Base-by-base conservation (phyloP, 441 rosid genomes). In the Flueggea neowawraea region DNA sequence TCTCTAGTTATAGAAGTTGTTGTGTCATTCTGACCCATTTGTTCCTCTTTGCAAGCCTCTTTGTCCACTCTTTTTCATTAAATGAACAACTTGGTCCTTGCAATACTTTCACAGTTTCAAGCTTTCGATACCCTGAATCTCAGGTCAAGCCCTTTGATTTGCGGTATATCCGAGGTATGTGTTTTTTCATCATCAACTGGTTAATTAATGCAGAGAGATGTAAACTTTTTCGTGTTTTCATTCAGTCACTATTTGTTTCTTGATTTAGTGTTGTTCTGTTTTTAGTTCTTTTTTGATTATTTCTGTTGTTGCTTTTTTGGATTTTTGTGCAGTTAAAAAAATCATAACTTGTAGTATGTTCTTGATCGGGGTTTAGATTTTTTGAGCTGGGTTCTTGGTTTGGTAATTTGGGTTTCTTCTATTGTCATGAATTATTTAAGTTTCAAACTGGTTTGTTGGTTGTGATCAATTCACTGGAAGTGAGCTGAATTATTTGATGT, bases 161-260 rank as follows among this genome's bases (percentile, higher is more conserved):
- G 63, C 91, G 91, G 58, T 90, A 90, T 72, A 82, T 90, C 56
- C 84, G 98, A 84, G 97, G 98, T 90, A 54, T 31, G 74, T 58
- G 74, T 58, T 16, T 12, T 12, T 10, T 5, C 6, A 4, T n/a
- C n/a, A 6, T 22, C 2, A 17, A 22, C 15, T 41, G 0, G 41
- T 36, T 36, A 8, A 3, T 36, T 36, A 8, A 36, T 36, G 41
- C 9, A 5, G 9, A 36, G 4, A 36, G 41, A 36, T 36, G 6
- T 36, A 36, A 36, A 36, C 41, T 36, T 36, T 36, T 22, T 22
- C 28, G 28, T 22, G 2, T 22, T 22, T 22, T 22, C 28, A 22
- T 22, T 22, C 28, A 22, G 28, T 22, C 28, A 22, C 28, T 22
- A 22, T 22, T 22, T 22, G 28, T 22, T 22, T 22, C 28, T 22